These are phyloP conservation scores for Cytidiella melzeri DNA, from an alignment of 768 basidiomycete genomes.

Conservation along the genomic window DNA sequence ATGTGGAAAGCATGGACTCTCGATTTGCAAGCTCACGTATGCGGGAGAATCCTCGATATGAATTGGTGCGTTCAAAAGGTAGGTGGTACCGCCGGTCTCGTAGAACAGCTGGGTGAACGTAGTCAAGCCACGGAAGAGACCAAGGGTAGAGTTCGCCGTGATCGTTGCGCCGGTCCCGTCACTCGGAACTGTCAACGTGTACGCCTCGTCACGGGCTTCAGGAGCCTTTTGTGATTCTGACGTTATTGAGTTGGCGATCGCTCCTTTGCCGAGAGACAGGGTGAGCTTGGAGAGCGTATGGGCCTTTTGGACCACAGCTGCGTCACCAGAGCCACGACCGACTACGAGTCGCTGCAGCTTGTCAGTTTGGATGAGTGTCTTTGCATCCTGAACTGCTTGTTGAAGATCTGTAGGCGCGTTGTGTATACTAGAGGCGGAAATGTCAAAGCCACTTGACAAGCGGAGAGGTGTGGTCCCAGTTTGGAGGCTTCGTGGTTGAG, in stretches of 20 bases:
- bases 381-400: constrained; percentile 49
- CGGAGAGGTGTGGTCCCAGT: constrained; percentile 26
- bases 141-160: constrained; percentile 57
- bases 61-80: constrained; percentile 51
- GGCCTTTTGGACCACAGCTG: constrained; percentile 31
- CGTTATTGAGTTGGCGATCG: constrained; percentile 37
- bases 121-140: constrained; percentile 66
- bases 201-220: constrained; percentile 50
- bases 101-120: constrained; percentile 70
- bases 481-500: constrained; percentile 24
- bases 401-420: constrained; percentile 49
- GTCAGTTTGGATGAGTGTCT: constrained; percentile 39
- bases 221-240: constrained; percentile 46
- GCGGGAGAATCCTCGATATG: constrained; percentile 58
- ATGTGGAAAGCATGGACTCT: not conserved
- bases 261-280: constrained; percentile 33
- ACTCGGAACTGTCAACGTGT: constrained; percentile 48
- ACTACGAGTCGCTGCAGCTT: constrained; percentile 53
- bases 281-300: constrained; percentile 36
- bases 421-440: constrained; percentile 30
- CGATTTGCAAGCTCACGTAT: constrained; percentile 40
- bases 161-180: constrained; percentile 51
- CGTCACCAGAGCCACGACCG: constrained; percentile 50
- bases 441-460: constrained; percentile 46
- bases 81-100: constrained; percentile 38